Base-by-base conservation (phyloP, 257 asterid species). In the Solanum appendiculatum region DNA sequence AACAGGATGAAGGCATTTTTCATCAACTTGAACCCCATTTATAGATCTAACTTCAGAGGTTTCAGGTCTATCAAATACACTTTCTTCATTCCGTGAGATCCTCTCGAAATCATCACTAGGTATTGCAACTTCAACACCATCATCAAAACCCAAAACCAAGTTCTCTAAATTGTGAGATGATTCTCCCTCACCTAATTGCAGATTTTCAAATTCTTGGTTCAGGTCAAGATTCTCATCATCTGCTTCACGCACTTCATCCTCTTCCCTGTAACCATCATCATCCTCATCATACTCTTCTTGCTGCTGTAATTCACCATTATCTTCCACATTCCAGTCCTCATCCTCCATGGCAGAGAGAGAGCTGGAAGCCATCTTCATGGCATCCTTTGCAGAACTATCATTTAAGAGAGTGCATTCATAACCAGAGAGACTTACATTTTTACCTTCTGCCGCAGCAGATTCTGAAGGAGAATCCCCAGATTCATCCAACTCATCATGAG, bases 251-350 rank as follows among this genome's bases (percentile, higher is more conserved):
- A 90, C 94, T 87, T 94, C 99, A 87, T 95, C 98, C 90, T 95
- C 98, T 92, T 94, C 99, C 90, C 93, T 89, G 64, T 93, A 94
- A 88, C 98, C 97, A 91, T 95, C 95, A 86, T 92, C 99, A 83
- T 97, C 99, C 94, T 94, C 99, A 31, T 96, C 98, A 78, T 97
- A 96, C 91, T 95, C 98, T 88, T 94, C 99, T 92, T 92, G 99
- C 92, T 87, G 94, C 91, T 92, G 97, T 92, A 95, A 82, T 56
- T 82, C 88, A 82, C 87, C 92, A 87, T 91, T 91, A 89, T 95
- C 91, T 88, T 94, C 99, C 88, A 92, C 89, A 85, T 92, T 60
- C 99, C 99, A 96, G 58, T 97, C 99, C 85, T 95, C 99, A 90
- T 95, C 98, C 87, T 93, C 99, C 88, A 86, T 90, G 85, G 86